Conservation (phyloP, 805 yeast genomes). For the Starmerella apicola region DNA sequence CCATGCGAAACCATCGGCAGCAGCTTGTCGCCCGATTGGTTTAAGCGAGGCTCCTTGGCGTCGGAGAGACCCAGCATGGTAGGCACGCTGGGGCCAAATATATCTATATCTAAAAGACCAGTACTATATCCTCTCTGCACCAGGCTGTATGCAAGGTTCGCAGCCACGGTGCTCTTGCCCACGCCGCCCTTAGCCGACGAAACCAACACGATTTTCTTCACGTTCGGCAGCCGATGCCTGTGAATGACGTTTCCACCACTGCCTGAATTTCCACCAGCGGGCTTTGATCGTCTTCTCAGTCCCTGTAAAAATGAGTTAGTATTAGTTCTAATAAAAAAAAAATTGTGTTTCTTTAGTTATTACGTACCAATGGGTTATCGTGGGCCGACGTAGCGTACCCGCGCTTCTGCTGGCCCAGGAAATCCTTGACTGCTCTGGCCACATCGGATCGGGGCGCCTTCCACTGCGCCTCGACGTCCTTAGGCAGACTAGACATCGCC, state of each 20-base stretch:
- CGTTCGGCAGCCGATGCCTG: constrained; percentile 44
- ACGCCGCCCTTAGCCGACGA: constrained; percentile 76
- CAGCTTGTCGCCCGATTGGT: constrained; percentile 37
- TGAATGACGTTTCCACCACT: no score
- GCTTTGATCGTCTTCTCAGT: constrained; percentile 27
- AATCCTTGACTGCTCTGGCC: constrained; percentile 20
- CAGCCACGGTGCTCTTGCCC: constrained; percentile 61
- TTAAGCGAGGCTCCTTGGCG: constrained; percentile 52
- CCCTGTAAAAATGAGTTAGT: constrained; percentile 29
- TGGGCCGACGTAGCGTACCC: constrained; percentile 28
- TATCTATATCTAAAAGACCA: constrained; percentile 68
- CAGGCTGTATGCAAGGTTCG: constrained; percentile 55
- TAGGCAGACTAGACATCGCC: constrained; percentile 16
- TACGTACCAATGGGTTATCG: constrained; percentile 44
- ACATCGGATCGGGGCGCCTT: constrained; percentile 24
- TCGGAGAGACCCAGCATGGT: constrained; percentile 44
- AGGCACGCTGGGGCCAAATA: constrained; percentile 79
- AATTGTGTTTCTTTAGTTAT: neutral
- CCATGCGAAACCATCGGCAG: constrained; percentile 65
- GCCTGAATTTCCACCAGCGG: no score
- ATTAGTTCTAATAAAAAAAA: neutral
- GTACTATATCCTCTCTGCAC: constrained; percentile 41
- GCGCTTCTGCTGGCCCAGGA: constrained; percentile 15
- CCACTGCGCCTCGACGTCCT: constrained; percentile 25
- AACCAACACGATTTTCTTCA: constrained; percentile 48